phyloP scores from a whole-genome alignment of 2,329 filamentous ascomycete species.

The Fusarium nygamai region DNA sequence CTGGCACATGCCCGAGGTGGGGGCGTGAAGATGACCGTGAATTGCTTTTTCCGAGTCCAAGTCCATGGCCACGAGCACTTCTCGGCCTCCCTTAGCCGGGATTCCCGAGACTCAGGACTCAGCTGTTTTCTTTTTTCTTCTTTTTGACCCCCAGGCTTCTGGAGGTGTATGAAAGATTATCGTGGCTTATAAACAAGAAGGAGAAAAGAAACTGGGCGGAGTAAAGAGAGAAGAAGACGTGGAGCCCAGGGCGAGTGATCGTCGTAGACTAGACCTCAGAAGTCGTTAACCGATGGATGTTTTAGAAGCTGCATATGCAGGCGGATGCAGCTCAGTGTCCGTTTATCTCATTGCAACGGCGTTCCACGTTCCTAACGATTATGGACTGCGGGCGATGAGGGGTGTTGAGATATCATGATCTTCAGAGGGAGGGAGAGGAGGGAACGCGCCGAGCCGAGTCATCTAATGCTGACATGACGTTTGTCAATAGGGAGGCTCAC shows the following conservation, averaged over 20 bases:
- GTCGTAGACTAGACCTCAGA: constrained; percentile 7
- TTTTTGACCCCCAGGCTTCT: neutral
- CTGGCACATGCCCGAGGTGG: constrained; percentile 11
- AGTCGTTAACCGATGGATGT: constrained; percentile 1
- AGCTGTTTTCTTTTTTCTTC: neutral
- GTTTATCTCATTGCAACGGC: constrained; percentile 7
- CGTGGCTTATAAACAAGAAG: constrained; percentile 4
- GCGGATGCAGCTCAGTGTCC: constrained; percentile 3
- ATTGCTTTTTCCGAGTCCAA: constrained; percentile 29
- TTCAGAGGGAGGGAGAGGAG: constrained; percentile 10
- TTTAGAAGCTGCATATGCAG: constrained; percentile 6
- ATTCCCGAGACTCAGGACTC: constrained; percentile 1
- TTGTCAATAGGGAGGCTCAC: neutral
- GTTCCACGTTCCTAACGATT: constrained; percentile 11
- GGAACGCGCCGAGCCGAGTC: constrained; percentile 33
- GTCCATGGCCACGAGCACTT: neutral
- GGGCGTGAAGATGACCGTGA: constrained; percentile 19
- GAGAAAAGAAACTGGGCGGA: constrained; percentile 9
- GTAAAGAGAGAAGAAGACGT: constrained; percentile 9
- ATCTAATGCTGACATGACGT: neutral
- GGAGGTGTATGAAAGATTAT: constrained; percentile 4
- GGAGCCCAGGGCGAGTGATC: constrained; percentile 16
- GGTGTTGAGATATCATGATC: constrained; percentile 21
- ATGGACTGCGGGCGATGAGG: neutral
- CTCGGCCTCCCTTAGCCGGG: constrained; percentile 10